A percentile compares a stretch with the other conserved stretches of the same genome.
Conservation (phyloP, 495 filamentous ascomycete genomes). For the Trichocladium antarcticum region DNA sequence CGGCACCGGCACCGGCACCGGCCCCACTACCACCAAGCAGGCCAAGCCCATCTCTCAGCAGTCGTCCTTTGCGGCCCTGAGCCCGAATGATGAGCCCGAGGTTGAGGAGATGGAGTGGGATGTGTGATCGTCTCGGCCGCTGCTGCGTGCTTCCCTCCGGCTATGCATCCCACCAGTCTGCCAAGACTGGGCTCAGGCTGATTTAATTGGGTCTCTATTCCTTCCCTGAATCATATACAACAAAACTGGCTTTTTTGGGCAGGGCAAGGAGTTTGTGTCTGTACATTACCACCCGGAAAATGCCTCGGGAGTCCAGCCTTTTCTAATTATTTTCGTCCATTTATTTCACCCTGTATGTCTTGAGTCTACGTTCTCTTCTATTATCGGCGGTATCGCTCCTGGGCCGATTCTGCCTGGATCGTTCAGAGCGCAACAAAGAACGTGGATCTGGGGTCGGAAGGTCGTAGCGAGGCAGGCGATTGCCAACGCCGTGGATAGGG, state of each 20-base stretch:
- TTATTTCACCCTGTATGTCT: background rate
- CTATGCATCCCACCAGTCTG: background rate
- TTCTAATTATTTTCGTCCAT: background rate
- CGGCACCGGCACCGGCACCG: slow-evolving; percentile 1
- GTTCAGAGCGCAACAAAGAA: background rate
- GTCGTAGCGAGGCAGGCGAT: background rate
- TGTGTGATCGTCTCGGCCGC: slow-evolving; percentile 24
- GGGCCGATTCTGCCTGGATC: background rate
- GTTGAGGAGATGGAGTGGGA: slow-evolving; percentile 42
- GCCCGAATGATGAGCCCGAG: slow-evolving; percentile 26
- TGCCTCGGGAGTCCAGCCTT: slow-evolving; percentile 10
- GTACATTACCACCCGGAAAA: slow-evolving; percentile 17
- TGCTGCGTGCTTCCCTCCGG: background rate
- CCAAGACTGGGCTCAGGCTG: background rate
- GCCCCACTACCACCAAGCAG: slow-evolving; percentile 11
- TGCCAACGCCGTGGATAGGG: no score
- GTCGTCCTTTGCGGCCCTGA: slow-evolving; percentile 42
- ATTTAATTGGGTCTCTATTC: background rate
- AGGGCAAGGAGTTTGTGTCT: slow-evolving; percentile 22
- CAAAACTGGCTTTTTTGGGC: slow-evolving; percentile 9
- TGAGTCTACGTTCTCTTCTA: background rate
- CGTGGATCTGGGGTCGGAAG: background rate
- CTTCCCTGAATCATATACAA: background rate
- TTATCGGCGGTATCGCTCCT: background rate
- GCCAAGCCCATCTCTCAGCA: slow-evolving; percentile 27